Evolutionary conservation across 805 yeast genomes (phyloP), one percentile per base, ranked within the genome.

Genomic region (Blastobotrys robertii): DNA sequence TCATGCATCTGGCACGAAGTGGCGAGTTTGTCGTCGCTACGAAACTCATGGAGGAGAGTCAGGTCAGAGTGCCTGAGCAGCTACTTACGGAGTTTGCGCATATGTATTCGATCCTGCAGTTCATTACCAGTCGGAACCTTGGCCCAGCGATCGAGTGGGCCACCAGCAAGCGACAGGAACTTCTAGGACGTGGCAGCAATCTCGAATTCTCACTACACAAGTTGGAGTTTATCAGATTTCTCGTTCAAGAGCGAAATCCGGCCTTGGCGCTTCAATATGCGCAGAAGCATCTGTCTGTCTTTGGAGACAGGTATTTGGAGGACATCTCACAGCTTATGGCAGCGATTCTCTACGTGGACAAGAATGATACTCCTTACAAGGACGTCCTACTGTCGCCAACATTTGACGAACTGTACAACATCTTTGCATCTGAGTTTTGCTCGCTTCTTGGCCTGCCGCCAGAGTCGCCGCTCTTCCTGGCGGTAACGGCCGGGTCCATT

Each of bases 131-230:
- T 2, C 60, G 65, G 2, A 58, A 74, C 41, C 52, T 72, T 22
- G 53, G 50, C 4, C 65, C 70, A 5, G 80, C 82, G 10, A 67
- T 73, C 25, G 58, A 57, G 2, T 78, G 84, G 84, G 66, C 67
- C 2, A 46, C 45, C 8, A 31, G 45, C 6, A 51, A 56, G 36
- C 52, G 58, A n/a, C 47, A 39, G 4, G 38, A 54, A 33, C 55
- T 71, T 37, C 48, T 51, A 30, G 44, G 44, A 13, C 51, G 59
- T 15, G 73, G 72, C 3, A 66, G 70, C 1, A 68, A 68, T 39
- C 52, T 74, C 19, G 74, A 70, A 50, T 72, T 69, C 51, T 61
- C 58, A 40, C 51, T 74, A 37, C 76, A 72, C 51, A 62, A 63
- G 43, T 54, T 68, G 30, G 69, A 70, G 46, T 73, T 65, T 47